phyloP scores from a whole-genome alignment of 495 filamentous ascomycete genomes.

The Cladorrhinum samala region DNA sequence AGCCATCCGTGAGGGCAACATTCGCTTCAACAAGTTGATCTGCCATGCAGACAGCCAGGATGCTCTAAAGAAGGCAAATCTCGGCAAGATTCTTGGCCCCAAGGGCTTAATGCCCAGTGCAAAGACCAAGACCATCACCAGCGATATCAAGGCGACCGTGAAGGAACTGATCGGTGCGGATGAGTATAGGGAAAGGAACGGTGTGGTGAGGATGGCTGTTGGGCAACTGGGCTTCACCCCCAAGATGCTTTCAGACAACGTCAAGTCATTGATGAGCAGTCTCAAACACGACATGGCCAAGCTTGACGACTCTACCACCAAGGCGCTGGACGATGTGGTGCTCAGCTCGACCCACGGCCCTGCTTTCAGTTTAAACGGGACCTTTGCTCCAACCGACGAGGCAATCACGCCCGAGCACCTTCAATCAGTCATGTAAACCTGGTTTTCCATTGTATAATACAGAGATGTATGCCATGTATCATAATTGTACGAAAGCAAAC shows the following conservation, averaged over 20 bases:
- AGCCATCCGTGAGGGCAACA: slow-evolving; percentile 60
- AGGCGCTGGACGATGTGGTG: slow-evolving; percentile 90
- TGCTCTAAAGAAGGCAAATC: slow-evolving; percentile 64
- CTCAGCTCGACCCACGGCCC: slow-evolving; percentile 81
- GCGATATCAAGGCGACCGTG: slow-evolving; percentile 62
- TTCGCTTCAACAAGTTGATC: slow-evolving; percentile 85
- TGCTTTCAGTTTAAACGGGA: slow-evolving; percentile 79
- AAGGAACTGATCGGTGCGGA: slow-evolving; percentile 74
- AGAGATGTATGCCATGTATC: slow-evolving; percentile 38
- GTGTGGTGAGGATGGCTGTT: slow-evolving; percentile 79
- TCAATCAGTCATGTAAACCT: slow-evolving; percentile 40
- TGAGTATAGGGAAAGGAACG: slow-evolving; percentile 78
- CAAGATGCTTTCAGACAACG: slow-evolving; percentile 76
- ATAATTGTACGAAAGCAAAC: slow-evolving; percentile 26
- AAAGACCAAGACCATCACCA: slow-evolving; percentile 83
- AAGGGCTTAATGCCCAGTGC: slow-evolving; percentile 83
- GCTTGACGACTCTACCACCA: slow-evolving; percentile 64
- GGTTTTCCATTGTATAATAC: slow-evolving; percentile 29
- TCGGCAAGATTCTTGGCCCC: slow-evolving; percentile 81
- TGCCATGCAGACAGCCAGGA: slow-evolving; percentile 72
- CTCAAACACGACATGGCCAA: slow-evolving; percentile 70
- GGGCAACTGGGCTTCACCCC: slow-evolving; percentile 89
- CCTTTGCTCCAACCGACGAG: slow-evolving; percentile 57
- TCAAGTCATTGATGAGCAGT: slow-evolving; percentile 67
- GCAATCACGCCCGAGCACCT: slow-evolving; percentile 47